Conservation (phyloP, 2,329 filamentous ascomycete species). For the Trichoderma pleuroti region DNA sequence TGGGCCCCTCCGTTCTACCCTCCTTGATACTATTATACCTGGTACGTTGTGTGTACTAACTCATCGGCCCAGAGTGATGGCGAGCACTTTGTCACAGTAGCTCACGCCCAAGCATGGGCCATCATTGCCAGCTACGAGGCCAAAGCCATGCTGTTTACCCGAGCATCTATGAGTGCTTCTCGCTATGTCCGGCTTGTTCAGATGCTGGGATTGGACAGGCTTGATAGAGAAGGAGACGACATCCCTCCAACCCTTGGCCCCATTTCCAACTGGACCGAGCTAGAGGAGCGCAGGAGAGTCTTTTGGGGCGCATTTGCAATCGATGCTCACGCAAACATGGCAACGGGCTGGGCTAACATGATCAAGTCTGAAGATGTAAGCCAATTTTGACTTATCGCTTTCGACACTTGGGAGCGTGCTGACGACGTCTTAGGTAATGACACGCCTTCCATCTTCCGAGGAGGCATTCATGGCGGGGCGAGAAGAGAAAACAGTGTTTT, state of each 20-base stretch:
- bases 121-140: constrained; percentile 77
- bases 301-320: constrained; percentile 85
- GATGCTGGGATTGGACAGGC: constrained; percentile 80
- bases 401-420: background rate
- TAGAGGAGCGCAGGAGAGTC: constrained; percentile 70
- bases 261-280: constrained; percentile 74
- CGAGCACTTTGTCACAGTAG: constrained; percentile 74
- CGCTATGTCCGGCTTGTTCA: constrained; percentile 66
- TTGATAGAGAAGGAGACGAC: constrained; percentile 64
- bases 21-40: background rate
- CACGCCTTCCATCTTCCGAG: constrained; percentile 76
- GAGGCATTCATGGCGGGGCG: constrained; percentile 67
- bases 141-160: constrained; percentile 77
- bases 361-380: constrained; percentile 68
- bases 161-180: constrained; percentile 79
- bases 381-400: background rate
- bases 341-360: constrained; percentile 83
- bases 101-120: constrained; percentile 76
- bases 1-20: constrained; percentile 25
- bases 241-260: constrained; percentile 72
- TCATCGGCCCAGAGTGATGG: constrained; percentile 56
- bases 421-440: constrained; percentile 55
- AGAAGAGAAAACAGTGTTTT: constrained; percentile 57
- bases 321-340: constrained; percentile 82
- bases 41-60: background rate